Evolutionary conservation across 2,329 filamentous ascomycete genomes (phyloP).

Genomic region (Diaporthe eres): DNA sequence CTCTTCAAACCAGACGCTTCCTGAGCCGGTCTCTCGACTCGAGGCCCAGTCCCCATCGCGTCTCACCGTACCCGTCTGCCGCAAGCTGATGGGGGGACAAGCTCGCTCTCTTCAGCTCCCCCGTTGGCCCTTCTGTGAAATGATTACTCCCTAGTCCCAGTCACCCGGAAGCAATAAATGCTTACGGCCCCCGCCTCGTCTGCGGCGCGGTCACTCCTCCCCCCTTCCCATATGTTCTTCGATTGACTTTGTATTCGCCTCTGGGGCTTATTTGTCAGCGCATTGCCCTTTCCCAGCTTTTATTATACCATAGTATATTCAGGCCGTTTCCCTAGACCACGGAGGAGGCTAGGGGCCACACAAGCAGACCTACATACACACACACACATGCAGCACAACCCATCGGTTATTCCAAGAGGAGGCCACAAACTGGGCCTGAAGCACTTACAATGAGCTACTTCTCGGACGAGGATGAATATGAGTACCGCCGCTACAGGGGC

Average conservation of each 20-base stretch:
- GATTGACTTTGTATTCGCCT: not conserved
- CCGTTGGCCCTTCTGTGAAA: constrained; percentile 34
- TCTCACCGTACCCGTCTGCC: constrained; percentile 36
- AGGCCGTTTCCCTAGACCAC: not conserved
- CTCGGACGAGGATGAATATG: constrained; percentile 68
- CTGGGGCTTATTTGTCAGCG: constrained; percentile 28
- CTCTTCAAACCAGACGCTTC: constrained; percentile 28
- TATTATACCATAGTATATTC: not conserved
- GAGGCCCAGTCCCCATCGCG: constrained; percentile 8
- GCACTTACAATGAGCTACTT: constrained; percentile 54
- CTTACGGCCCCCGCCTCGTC: constrained; percentile 37
- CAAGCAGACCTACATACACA: constrained; percentile 13
- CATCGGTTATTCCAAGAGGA: not conserved
- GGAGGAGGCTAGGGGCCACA: not conserved
- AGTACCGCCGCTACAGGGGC: constrained; percentile 61
- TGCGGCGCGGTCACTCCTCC: constrained; percentile 27
- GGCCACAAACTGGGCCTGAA: not conserved
- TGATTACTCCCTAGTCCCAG: constrained; percentile 19
- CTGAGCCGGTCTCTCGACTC: constrained; percentile 30
- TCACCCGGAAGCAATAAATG: constrained; percentile 36
- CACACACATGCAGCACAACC: not conserved
- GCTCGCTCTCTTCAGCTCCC: constrained; percentile 24
- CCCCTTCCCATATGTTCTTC: constrained; percentile 12
- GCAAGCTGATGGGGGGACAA: constrained; percentile 33
- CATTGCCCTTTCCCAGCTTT: not conserved